These are phyloP conservation scores for Amanita pseudoporphyria DNA, from an alignment of 768 basidiomycete species.

Conservation along the genomic window DNA sequence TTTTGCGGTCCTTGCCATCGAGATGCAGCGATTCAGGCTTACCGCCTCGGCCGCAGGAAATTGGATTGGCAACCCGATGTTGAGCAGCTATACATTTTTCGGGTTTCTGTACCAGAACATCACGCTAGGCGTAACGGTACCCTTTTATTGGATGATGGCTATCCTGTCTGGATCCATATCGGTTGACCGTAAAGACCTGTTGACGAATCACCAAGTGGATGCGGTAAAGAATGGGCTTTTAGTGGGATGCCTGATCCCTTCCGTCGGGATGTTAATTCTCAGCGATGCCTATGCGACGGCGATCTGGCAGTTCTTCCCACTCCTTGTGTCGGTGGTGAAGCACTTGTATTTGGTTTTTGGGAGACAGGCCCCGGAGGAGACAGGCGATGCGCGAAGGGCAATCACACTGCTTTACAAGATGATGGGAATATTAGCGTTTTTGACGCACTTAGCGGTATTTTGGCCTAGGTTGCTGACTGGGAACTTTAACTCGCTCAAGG, in stretches of 20 bases:
- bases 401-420: conserved; percentile 22
- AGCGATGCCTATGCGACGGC: conserved; percentile 35
- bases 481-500: conserved; percentile 21
- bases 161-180: conserved; percentile 25
- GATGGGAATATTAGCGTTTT: conserved; percentile 32
- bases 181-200: conserved; percentile 15
- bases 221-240: conserved; percentile 41
- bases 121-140: conserved; percentile 33
- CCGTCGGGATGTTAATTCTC: conserved; percentile 32
- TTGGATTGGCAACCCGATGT: conserved; percentile 16
- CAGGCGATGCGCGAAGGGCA: not conserved
- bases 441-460: conserved; percentile 30
- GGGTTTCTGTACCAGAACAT: conserved; percentile 22
- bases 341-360: conserved; percentile 30
- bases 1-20: conserved; percentile 33
- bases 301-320: conserved; percentile 45
- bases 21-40: conserved; percentile 28
- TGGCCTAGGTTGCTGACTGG: conserved; percentile 20
- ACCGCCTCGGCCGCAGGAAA: not conserved
- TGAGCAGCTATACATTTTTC: conserved; percentile 32
- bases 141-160: conserved; percentile 40
- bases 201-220: conserved; percentile 40
- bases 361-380: conserved; percentile 23
- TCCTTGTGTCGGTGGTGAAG: conserved; percentile 33
- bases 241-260: conserved; percentile 36